These are phyloP conservation scores for Macrocystidia cucumis DNA, from an alignment of 1,284 basidiomycete genomes.

Conservation along the genomic window DNA sequence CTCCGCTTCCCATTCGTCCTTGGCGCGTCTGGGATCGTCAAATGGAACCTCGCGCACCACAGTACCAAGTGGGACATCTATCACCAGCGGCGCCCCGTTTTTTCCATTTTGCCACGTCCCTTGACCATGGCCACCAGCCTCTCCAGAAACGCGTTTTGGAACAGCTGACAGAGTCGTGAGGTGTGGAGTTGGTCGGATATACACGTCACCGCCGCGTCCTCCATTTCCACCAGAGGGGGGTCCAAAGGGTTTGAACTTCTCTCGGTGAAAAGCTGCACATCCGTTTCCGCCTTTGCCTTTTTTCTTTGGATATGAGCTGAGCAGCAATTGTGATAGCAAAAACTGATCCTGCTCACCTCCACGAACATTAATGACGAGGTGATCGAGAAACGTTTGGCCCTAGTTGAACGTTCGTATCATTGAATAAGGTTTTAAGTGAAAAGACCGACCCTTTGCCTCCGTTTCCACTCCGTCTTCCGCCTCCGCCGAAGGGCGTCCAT, in stretches of 20 bases:
- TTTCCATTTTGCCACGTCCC: slow-evolving; percentile 84
- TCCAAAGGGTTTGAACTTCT: slow-evolving; percentile 72
- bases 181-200: slow-evolving; percentile 68
- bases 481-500: slow-evolving; percentile 19
- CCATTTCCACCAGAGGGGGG: slow-evolving; percentile 90
- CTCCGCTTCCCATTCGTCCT: slow-evolving; percentile 63
- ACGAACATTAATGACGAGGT: slow-evolving; percentile 68
- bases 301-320: slow-evolving; percentile 37
- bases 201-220: slow-evolving; percentile 82
- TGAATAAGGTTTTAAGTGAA: slow-evolving; percentile 1
- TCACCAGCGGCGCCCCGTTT: slow-evolving; percentile 61
- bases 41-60: slow-evolving; percentile 71
- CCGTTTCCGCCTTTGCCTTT: slow-evolving; percentile 86
- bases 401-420: slow-evolving; percentile 20
- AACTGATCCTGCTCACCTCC: slow-evolving; percentile 45
- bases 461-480: slow-evolving; percentile 69
- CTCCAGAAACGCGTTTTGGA: slow-evolving; percentile 58
- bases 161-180: slow-evolving; percentile 76
- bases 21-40: slow-evolving; percentile 52
- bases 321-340: slow-evolving; percentile 12
- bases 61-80: slow-evolving; percentile 85
- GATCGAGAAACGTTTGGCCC: slow-evolving; percentile 79
- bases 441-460: slow-evolving; percentile 57
- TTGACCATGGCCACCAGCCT: slow-evolving; percentile 63
- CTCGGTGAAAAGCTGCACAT: slow-evolving; percentile 77